Percentiles rank a stretch among this genome's conserved stretches.
These are phyloP conservation scores for Rhizophora mangle DNA, from an alignment of 345 rosid species.

Conservation along the genomic window DNA sequence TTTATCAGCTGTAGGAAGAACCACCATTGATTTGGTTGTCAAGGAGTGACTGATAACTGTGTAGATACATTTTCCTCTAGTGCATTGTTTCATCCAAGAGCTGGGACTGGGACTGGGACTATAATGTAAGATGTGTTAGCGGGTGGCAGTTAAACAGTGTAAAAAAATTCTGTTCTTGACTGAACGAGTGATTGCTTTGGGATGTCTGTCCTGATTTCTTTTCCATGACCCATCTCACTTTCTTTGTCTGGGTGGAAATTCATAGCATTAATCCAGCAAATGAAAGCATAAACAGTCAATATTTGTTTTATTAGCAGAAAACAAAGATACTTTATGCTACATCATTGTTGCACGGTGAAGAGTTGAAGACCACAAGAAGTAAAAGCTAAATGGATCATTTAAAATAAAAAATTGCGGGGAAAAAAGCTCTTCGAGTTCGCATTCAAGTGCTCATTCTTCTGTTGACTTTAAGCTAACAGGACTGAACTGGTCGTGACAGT, in stretches of 20 bases:
- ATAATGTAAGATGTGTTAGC: neutral
- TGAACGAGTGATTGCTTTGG: neutral
- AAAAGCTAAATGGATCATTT: too few relatives aligned
- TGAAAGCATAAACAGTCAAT: neutral
- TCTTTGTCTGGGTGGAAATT: neutral
- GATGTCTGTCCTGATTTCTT: too few relatives aligned
- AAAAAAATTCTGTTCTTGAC: neutral
- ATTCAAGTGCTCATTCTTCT: too few relatives aligned
- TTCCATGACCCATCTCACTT: too few relatives aligned
- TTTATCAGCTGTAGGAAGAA: neutral
- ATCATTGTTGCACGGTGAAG: too few relatives aligned
- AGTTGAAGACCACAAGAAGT: too few relatives aligned
- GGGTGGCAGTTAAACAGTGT: neutral
- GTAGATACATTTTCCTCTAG: neutral
- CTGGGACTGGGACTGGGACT: neutral
- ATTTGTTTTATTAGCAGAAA: neutral
- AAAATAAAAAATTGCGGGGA: too few relatives aligned
- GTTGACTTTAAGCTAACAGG: too few relatives aligned
- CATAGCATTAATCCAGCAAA: neutral
- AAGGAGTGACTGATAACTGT: neutral
- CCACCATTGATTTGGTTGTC: neutral
- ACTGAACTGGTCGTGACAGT: too few relatives aligned
- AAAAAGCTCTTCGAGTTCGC: too few relatives aligned
- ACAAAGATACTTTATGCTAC: too few relatives aligned
- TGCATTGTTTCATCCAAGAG: neutral